phyloP scores from a whole-genome alignment of 2,329 filamentous ascomycete species.

The Penicillium sp. region DNA sequence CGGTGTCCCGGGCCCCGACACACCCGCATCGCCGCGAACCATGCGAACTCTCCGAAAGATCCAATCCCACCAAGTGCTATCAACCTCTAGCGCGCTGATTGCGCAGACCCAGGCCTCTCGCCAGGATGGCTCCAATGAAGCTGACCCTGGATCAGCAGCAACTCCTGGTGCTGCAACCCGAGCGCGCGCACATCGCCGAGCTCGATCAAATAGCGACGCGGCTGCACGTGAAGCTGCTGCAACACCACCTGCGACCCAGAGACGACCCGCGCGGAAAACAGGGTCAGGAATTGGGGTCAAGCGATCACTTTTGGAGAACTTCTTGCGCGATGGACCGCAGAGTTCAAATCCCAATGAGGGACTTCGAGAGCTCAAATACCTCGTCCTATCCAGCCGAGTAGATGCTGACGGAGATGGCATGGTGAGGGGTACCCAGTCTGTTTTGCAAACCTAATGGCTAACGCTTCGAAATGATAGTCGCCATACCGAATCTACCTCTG shows the following conservation, averaged over 20 bases:
- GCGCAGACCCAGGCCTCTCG: conserved; percentile 42
- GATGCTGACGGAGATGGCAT: conserved; percentile 54
- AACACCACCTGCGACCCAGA: conserved; percentile 25
- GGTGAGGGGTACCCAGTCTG: conserved; percentile 34
- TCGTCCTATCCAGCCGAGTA: conserved; percentile 50
- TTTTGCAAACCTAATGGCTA: conserved; percentile 5
- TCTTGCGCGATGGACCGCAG: conserved; percentile 77
- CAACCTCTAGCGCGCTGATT: conserved; percentile 63
- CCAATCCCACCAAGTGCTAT: conserved; percentile 69
- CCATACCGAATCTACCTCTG: conserved; percentile 91
- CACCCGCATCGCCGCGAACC: conserved; percentile 59
- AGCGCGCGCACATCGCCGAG: conserved; percentile 47
- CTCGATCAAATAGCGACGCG: conserved; percentile 72
- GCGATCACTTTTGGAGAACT: conserved; percentile 62
- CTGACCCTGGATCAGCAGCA: conserved; percentile 27
- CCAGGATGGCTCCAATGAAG: conserved; percentile 16
- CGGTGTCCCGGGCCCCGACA: conserved; percentile 24
- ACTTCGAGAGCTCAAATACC: conserved; percentile 48
- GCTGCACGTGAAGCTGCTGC: conserved; percentile 40
- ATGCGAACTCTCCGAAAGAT: conserved; percentile 69
- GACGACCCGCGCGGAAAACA: conserved; percentile 45
- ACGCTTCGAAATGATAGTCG: conserved; percentile 57
- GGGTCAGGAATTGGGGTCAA: conserved; percentile 45
- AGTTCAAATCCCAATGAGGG: conserved; percentile 58
- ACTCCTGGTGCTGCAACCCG: conserved; percentile 28